phyloP scores from a whole-genome alignment of 352 stramenopile genomes.

The Phytopythium helicoides region DNA sequence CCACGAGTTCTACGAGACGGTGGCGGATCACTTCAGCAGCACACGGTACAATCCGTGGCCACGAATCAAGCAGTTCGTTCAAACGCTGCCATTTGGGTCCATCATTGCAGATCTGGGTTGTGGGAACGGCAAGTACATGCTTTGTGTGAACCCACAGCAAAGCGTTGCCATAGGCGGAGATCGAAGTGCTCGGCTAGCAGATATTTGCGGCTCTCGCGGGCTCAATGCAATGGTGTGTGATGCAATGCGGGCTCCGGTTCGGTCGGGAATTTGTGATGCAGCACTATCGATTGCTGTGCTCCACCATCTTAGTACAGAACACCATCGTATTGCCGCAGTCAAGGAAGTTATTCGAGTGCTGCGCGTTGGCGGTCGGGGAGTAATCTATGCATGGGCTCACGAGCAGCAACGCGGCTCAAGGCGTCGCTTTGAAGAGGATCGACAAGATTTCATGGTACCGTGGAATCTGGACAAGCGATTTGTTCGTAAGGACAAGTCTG shows the following conservation, averaged over 20 bases:
- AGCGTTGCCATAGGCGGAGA: conserved; percentile 63
- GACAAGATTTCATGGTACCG: conserved; percentile 87
- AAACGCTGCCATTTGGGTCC: conserved; percentile 47
- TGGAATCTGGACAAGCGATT: conserved; percentile 87
- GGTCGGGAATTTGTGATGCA: conserved; percentile 69
- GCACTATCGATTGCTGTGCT: conserved; percentile 86
- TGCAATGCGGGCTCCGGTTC: conserved; percentile 68
- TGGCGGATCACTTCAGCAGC: conserved; percentile 81
- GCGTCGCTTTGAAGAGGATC: conserved; percentile 61
- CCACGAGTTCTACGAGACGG: conserved; percentile 85
- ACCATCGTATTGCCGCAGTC: conserved; percentile 67
- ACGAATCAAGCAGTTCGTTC: conserved; percentile 65
- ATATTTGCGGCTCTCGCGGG: conserved; percentile 54
- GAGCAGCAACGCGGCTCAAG: conserved; percentile 77
- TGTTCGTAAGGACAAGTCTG: conserved; percentile 12
- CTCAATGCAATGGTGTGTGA: conserved; percentile 80
- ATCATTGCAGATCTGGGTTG: conserved; percentile 82
- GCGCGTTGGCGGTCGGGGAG: conserved; percentile 54
- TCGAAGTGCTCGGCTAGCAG: conserved; percentile 56
- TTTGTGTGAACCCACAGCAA: conserved; percentile 53
- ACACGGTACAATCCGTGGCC: conserved; percentile 87
- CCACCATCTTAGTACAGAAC: conserved; percentile 76
- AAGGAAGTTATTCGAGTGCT: conserved; percentile 79
- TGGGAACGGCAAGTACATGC: conserved; percentile 90
- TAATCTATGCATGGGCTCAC: conserved; percentile 88